phyloP scores from a whole-genome alignment of 176 grass and related monocot species.

The Rhynchospora breviuscula region DNA sequence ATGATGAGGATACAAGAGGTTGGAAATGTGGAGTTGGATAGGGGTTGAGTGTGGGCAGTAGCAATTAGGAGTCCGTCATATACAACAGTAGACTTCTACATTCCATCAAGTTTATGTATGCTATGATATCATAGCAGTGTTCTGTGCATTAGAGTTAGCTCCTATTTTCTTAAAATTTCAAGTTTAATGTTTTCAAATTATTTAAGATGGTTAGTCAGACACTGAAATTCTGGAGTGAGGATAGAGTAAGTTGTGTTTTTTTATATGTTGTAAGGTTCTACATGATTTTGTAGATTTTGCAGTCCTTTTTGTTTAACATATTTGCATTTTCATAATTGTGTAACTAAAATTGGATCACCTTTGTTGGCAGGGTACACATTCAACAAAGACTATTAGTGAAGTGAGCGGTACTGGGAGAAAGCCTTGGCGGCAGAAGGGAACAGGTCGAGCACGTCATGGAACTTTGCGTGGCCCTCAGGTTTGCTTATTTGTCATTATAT shows the following conservation, averaged over 20 bases:
- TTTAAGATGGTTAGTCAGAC: not conserved
- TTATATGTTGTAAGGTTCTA: not conserved
- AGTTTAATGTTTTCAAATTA: not conserved
- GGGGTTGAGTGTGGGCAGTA: not conserved
- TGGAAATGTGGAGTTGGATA: not conserved
- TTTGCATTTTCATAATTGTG: not conserved
- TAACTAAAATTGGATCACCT: not conserved
- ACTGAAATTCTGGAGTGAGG: not conserved
- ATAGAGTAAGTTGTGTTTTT: not conserved
- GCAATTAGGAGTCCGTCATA: not conserved
- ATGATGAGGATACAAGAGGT: not conserved
- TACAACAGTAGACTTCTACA: not conserved
- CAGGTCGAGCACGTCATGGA: slow-evolving; percentile 75
- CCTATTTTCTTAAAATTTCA: not conserved
- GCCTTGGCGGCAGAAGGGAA: slow-evolving; percentile 71
- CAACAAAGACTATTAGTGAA: slow-evolving; percentile 80
- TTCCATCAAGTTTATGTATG: not conserved
- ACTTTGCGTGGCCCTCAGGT: slow-evolving; percentile 72
- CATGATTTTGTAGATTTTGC: not conserved
- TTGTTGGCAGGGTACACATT: slow-evolving; percentile 63
- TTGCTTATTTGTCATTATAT: slow-evolving; percentile 5
- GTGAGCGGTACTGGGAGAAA: slow-evolving; percentile 88
- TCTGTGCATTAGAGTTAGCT: not conserved
- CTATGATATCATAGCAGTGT: not conserved
- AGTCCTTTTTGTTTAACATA: not conserved